A percentile compares a stretch with the other conserved stretches of the same genome.
phyloP scores from a whole-genome alignment of 805 yeast species.

The Candida montana region DNA sequence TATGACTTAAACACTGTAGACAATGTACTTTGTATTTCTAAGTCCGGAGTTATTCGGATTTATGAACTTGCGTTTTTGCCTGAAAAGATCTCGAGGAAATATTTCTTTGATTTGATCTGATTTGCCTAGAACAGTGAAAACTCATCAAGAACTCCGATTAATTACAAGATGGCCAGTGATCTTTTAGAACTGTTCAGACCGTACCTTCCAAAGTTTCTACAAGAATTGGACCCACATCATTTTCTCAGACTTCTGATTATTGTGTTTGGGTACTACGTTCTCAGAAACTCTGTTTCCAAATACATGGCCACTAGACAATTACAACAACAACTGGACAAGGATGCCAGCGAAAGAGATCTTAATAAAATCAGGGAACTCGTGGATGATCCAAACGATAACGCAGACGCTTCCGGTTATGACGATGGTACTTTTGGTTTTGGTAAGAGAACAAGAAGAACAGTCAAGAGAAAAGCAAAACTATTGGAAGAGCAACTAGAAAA shows the following conservation, averaged over 20 bases:
- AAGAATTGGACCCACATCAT: constrained; percentile 40
- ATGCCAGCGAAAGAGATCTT: constrained; percentile 37
- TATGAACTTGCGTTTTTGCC: neutral
- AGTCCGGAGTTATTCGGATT: neutral
- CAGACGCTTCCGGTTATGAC: constrained; percentile 29
- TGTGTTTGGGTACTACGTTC: constrained; percentile 57
- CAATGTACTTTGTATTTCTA: too few relatives aligned
- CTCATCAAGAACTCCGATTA: neutral
- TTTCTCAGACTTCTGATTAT: constrained; percentile 43
- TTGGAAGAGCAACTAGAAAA: constrained; percentile 45
- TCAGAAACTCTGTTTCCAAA: constrained; percentile 51
- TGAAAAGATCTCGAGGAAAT: too few relatives aligned
- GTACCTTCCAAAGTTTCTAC: constrained; percentile 23
- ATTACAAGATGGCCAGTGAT: neutral
- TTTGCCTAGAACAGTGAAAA: too few relatives aligned
- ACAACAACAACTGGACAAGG: constrained; percentile 45
- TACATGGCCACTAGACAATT: constrained; percentile 55
- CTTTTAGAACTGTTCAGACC: constrained; percentile 4
- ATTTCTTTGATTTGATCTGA: too few relatives aligned
- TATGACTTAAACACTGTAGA: too few relatives aligned
- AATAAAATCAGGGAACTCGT: constrained; percentile 27
- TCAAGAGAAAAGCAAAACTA: constrained; percentile 48
- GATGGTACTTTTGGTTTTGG: constrained; percentile 74
- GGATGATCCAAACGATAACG: constrained; percentile 33
- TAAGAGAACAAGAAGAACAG: constrained; percentile 59